A percentile compares a stretch with the other conserved stretches of the same genome.
Evolutionary conservation across 257 asterid species (phyloP).

Genomic region (Lavandula angustifolia): DNA sequence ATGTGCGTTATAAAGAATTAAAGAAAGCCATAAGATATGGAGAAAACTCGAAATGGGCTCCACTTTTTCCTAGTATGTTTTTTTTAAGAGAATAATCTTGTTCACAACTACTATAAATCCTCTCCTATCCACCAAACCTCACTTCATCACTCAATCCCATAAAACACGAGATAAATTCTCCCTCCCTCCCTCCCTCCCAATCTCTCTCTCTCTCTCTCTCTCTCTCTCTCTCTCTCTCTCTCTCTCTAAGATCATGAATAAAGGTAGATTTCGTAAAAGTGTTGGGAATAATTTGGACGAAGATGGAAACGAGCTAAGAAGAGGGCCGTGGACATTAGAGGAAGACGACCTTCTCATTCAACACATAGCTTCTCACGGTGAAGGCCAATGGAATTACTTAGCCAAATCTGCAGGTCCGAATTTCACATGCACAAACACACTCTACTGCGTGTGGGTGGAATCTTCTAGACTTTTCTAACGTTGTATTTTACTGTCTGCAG

Average conservation of each 20-base stretch:
- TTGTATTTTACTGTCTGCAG: conserved; percentile 29
- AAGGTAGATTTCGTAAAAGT: not conserved
- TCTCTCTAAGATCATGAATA: no score
- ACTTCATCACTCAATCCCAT: no score
- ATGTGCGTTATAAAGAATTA: not conserved
- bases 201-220: no score
- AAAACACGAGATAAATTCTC: no score
- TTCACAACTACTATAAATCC: conserved; percentile 51
- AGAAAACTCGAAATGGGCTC: conserved; percentile 37
- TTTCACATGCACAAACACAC: not conserved
- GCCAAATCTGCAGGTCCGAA: conserved; percentile 70
- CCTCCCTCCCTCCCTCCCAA: no score
- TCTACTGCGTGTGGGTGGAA: no score
- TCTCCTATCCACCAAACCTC: not conserved
- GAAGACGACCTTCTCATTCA: conserved; percentile 80
- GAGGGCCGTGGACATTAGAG: conserved; percentile 89
- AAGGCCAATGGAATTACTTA: conserved; percentile 81
- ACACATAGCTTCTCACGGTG: conserved; percentile 57
- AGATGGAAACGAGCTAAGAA: conserved; percentile 54
- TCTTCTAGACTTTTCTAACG: not conserved
- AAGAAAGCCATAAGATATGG: conserved; percentile 32
- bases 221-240: no score
- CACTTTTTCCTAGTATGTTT: conserved; percentile 15
- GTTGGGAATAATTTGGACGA: conserved; percentile 28
- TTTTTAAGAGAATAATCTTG: conserved; percentile 14